Evolutionary conservation across 805 yeast genomes (phyloP).

Genomic region (Candida mattraensis): DNA sequence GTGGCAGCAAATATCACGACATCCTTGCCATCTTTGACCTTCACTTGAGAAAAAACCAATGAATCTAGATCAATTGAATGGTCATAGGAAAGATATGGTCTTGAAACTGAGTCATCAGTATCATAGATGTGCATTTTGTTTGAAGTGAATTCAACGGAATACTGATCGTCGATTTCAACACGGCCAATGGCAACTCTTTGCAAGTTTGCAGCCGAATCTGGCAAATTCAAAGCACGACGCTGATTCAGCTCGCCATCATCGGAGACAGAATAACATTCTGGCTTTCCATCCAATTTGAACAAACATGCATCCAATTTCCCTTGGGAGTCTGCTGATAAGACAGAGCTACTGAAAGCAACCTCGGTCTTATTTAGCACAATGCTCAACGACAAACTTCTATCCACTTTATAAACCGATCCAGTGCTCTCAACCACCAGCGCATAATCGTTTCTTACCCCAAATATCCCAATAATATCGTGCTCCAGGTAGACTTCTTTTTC

Average conservation of each 20-base stretch:
- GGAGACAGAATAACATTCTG: no score
- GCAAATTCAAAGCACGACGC: no score
- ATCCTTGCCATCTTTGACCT: conserved; percentile 6
- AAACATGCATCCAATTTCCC: no score
- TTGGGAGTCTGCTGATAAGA: no score
- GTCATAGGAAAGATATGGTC: conserved; percentile 2
- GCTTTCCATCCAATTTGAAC: no score
- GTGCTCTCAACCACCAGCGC: conserved; percentile 12
- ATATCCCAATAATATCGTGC: conserved; percentile 16
- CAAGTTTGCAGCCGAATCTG: no score
- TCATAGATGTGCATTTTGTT: conserved; percentile 21
- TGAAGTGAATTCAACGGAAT: conserved; percentile 16
- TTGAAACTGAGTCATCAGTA: conserved; percentile 12
- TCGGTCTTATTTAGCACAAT: no score
- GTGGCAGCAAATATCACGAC: conserved; percentile 16
- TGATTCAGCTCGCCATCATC: no score
- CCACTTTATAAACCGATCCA: conserved; percentile 12
- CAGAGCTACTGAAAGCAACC: no score
- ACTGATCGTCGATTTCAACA: no score
- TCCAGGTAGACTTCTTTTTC: conserved; percentile 20
- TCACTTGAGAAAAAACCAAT: conserved; percentile 14
- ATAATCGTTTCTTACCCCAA: conserved; percentile 2
- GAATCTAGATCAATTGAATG: conserved; percentile 22
- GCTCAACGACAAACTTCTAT: no score
- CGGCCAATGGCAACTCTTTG: no score